These are phyloP conservation scores for Yamadazyma takamatsuzukensis DNA, from an alignment of 805 yeast genomes.

Conservation along the genomic window DNA sequence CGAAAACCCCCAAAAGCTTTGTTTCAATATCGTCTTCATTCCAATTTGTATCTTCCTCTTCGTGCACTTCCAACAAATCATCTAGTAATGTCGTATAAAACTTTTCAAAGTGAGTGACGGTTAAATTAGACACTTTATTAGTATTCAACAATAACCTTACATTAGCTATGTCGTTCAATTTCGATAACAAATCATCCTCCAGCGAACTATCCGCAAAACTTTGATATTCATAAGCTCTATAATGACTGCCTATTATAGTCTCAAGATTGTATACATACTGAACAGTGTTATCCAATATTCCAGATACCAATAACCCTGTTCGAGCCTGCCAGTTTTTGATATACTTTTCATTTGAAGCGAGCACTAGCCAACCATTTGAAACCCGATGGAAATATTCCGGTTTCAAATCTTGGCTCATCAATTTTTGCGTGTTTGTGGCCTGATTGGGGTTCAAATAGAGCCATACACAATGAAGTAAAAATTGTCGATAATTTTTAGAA, in stretches of 20 bases:
- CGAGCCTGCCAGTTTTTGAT: constrained; percentile 1
- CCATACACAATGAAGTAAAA: constrained; percentile 5
- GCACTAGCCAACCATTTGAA: not conserved
- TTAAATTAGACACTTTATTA: not conserved
- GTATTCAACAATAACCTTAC: not conserved
- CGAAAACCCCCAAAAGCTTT: too few species aligned
- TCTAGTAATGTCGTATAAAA: constrained; percentile 4
- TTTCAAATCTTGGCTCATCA: constrained; percentile 3
- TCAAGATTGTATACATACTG: constrained; percentile 1
- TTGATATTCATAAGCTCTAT: not conserved
- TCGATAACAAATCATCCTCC: not conserved
- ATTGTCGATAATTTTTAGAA: constrained; percentile 1
- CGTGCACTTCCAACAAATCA: constrained; percentile 2
- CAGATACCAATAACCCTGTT: not conserved
- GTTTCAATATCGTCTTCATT: too few species aligned
- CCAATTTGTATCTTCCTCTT: not conserved
- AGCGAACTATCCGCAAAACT: not conserved
- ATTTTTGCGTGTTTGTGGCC: constrained; percentile 4
- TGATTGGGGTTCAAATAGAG: constrained; percentile 5
- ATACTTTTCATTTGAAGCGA: constrained; percentile 3
- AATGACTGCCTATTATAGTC: constrained; percentile 5
- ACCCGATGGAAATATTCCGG: constrained; percentile 1
- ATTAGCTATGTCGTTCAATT: not conserved
- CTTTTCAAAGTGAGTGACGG: constrained; percentile 3
- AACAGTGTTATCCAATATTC: not conserved